A percentile compares a stretch with the other conserved stretches of the same genome.
Conservation (phyloP, 768 basidiomycete species). For the Amanita pseudoporphyria region DNA sequence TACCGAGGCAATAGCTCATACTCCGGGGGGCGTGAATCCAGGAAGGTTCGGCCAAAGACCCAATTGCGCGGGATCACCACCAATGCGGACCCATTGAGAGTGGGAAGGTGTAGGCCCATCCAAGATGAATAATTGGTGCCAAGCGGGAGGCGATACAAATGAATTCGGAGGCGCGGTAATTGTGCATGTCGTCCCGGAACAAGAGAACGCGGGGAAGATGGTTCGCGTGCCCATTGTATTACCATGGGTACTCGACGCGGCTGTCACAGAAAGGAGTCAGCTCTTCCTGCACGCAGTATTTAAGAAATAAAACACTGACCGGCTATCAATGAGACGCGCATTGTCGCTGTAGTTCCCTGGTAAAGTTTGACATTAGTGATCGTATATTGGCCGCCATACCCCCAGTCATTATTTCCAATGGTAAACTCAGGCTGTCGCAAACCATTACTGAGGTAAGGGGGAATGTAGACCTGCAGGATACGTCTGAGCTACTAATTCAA, state of each 20-base stretch:
- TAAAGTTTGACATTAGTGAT: constrained; percentile 40
- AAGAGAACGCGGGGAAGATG: constrained; percentile 66
- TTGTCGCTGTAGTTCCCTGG: constrained; percentile 29
- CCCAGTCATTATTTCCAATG: constrained; percentile 54
- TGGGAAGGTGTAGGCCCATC: constrained; percentile 74
- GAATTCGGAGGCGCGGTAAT: constrained; percentile 71
- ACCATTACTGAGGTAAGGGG: constrained; percentile 71
- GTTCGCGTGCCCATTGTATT: constrained; percentile 67
- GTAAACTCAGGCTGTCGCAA: constrained; percentile 52
- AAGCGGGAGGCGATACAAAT: constrained; percentile 61
- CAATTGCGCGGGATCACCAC: constrained; percentile 59
- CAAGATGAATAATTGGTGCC: constrained; percentile 68
- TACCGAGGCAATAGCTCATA: constrained; percentile 18
- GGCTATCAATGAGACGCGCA: constrained; percentile 58
- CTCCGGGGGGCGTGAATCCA: constrained; percentile 59
- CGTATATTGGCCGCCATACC: constrained; percentile 38
- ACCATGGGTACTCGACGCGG: constrained; percentile 69
- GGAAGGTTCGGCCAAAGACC: constrained; percentile 69
- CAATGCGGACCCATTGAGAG: constrained; percentile 68
- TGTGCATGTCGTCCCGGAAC: constrained; percentile 60
- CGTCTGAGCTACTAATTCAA: not conserved
- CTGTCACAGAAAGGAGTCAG: constrained; percentile 20
- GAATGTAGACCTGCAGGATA: constrained; percentile 59
- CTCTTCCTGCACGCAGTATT: constrained; percentile 2
- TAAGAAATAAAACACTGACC: constrained; percentile 28